Base-by-base conservation (phyloP, 129 eudicot genomes). In the Dittrichia graveolens region DNA sequence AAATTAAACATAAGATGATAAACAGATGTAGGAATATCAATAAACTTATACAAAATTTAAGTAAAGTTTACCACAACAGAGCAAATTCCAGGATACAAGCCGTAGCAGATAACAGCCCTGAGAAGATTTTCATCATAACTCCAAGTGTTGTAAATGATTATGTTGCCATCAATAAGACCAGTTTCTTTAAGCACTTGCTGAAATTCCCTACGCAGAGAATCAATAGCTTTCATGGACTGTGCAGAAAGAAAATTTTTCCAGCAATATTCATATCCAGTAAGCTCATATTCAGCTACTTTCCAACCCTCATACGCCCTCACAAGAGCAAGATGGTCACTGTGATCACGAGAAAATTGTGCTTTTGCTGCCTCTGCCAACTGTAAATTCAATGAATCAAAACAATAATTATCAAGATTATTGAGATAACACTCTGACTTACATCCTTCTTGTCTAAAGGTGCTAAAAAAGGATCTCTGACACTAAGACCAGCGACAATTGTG, bases 301-400 rank as follows among this genome's bases (percentile, higher is more conserved):
- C 96, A 94, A 37, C 97, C 93, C 84, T 86, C 91, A 58, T 84
- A 88, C 34, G 99, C 99, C 71, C 96, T 89, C 39, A 94, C 93
- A 81, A 94, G 91, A 49, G 96, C 91, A 69, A 94, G 89, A 72
- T 94, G 99, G 76, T 94, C 99, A 76, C 99, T 94, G 46, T 72
- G 78, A 77, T 78, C 96, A 68, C 65, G 84, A 4, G 97, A 88
- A 63, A 80, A 94, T 65, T 94, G 99, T 9, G 91, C 91, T 74
- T 94, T 94, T 56, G 97, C 96, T 14, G 97, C 99, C 72, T 94
- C 99, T 65, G 96, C 99, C 67, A 87, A 79, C 99, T 94, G 89
- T 69, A 64, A 84, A 77, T 48, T 62, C 24, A 72, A 14, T 55
- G 61, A 74, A 75, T 65, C 40, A 52, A 52, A 6, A 75, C 12